Evolutionary conservation across 139 green algal genomes (phyloP).

Genomic region (Micromonas pusilla): DNA sequence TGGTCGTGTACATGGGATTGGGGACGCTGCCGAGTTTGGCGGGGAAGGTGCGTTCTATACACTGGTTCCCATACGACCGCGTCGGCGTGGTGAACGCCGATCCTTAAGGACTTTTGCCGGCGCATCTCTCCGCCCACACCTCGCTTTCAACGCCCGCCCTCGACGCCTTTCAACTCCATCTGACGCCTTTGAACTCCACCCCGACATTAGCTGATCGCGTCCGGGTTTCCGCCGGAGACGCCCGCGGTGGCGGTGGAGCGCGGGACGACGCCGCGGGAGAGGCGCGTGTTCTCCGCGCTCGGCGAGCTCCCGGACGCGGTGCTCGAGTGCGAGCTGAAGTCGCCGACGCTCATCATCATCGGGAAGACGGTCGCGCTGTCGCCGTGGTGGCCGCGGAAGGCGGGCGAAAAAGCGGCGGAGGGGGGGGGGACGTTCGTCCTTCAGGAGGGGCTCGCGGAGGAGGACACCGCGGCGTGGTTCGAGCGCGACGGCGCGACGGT

Average conservation of each 20-base stretch:
- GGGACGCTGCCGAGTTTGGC: slow-evolving; percentile 68
- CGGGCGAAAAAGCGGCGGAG: too few relatives aligned
- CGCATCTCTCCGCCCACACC: too few relatives aligned
- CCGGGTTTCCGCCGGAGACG: slow-evolving; percentile 52
- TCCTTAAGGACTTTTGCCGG: too few relatives aligned
- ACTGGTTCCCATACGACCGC: too few relatives aligned
- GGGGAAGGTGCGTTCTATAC: too few relatives aligned
- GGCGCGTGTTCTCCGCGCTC: slow-evolving; percentile 65
- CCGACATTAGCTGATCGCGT: slow-evolving; percentile 54
- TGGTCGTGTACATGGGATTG: slow-evolving; percentile 98
- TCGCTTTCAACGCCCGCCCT: too few relatives aligned
- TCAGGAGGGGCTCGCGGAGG: not conserved
- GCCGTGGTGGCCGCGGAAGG: slow-evolving; percentile 50
- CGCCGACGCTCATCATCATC: slow-evolving; percentile 92
- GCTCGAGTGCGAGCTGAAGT: slow-evolving; percentile 36
- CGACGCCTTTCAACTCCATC: too few relatives aligned
- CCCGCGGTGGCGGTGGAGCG: slow-evolving; percentile 92
- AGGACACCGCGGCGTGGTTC: not conserved
- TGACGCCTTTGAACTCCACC: too few relatives aligned
- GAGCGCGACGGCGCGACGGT: not conserved
- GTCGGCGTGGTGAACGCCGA: too few relatives aligned
- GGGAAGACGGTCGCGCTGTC: slow-evolving; percentile 68
- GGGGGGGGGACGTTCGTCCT: not conserved
- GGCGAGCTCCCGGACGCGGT: slow-evolving; percentile 49
- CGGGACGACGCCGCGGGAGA: slow-evolving; percentile 79